Conservation (phyloP, 2,329 filamentous ascomycete species). For the Hyphodiscus sp. region DNA sequence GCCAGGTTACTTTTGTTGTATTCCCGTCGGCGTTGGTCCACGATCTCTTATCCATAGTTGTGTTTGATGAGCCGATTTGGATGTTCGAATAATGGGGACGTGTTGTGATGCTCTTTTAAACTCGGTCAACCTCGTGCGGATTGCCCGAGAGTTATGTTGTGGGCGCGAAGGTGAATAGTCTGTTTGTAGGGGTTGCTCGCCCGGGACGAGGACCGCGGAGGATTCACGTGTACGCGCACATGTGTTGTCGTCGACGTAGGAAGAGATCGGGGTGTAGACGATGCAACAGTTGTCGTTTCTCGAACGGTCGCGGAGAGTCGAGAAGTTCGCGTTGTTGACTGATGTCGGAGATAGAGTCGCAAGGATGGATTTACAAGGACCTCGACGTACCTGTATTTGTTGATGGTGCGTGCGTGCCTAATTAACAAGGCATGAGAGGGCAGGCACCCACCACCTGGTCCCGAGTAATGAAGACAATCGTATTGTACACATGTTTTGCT, state of each 20-base stretch:
- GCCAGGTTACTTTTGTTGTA: too few species aligned
- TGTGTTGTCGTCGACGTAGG: not conserved
- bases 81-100: not conserved
- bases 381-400: too few species aligned
- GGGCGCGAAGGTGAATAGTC: not conserved
- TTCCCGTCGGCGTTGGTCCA: too few species aligned
- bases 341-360: not conserved
- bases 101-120: not conserved
- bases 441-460: too few species aligned
- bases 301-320: not conserved
- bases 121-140: not conserved
- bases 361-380: not conserved
- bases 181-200: not conserved
- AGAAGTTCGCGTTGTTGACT: not conserved
- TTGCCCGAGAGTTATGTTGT: not conserved
- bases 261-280: not conserved
- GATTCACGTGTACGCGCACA: not conserved
- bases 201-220: not conserved
- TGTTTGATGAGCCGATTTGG: not conserved
- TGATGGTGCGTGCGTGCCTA: too few species aligned
- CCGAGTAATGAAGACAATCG: too few species aligned
- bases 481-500: too few species aligned
- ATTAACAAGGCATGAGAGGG: too few species aligned
- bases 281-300: not conserved
- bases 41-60: not conserved